Conservation (phyloP, 495 filamentous ascomycete genomes). For the Durotheca rogersii region DNA sequence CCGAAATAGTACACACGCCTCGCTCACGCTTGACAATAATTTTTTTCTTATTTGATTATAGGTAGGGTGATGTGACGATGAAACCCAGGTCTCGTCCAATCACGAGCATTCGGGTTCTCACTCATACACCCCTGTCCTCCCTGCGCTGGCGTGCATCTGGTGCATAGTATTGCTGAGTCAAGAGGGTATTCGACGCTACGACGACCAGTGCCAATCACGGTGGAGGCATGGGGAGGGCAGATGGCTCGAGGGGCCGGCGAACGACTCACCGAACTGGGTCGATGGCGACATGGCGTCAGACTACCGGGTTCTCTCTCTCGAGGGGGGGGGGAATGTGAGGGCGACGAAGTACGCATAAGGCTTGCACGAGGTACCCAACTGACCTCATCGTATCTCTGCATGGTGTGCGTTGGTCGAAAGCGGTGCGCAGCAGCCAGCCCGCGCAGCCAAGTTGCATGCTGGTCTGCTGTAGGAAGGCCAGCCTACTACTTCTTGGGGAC, state of each 20-base stretch:
- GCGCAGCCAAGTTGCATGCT: not conserved
- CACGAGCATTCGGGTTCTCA: conserved; percentile 16
- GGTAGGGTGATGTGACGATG: conserved; percentile 32
- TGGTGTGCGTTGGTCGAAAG: conserved; percentile 12
- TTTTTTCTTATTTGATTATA: conserved; percentile 11
- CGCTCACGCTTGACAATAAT: conserved; percentile 12
- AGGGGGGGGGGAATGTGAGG: too few relatives aligned
- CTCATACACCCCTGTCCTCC: conserved; percentile 14
- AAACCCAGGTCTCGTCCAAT: conserved; percentile 28
- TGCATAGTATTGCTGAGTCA: conserved; percentile 26
- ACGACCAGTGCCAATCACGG: conserved; percentile 12
- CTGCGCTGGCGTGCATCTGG: conserved; percentile 19
- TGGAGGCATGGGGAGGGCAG: conserved; percentile 6
- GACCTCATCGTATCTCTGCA: conserved; percentile 22
- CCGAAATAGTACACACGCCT: conserved; percentile 17
- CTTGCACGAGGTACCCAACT: too few relatives aligned
- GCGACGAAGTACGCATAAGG: too few relatives aligned
- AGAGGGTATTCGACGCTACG: conserved; percentile 11
- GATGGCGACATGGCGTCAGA: conserved; percentile 28
- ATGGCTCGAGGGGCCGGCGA: conserved; percentile 20
- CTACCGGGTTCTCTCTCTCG: conserved; percentile 23
- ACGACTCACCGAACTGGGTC: conserved; percentile 12
- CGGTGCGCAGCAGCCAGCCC: not conserved
- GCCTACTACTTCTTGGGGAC: too few relatives aligned
- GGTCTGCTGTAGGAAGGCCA: not conserved